Evolutionary conservation across 1,139 yeast genomes (phyloP).

Genomic region (Saccharomyces hybrid): DNA sequence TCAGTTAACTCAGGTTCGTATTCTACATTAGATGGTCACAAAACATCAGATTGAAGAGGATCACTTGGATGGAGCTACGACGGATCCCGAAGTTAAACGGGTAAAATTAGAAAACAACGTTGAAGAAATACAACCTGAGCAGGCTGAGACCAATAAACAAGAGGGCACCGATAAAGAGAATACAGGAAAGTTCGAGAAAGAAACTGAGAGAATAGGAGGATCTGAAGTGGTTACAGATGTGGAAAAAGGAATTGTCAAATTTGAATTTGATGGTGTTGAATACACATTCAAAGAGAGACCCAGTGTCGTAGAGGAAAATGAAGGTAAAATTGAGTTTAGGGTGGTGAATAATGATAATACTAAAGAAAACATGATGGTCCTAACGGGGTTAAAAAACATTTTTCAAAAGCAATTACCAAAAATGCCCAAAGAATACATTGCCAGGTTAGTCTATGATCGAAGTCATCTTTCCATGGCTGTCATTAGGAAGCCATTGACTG

Average conservation of each 20-base stretch:
- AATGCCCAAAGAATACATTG: conserved; percentile 96
- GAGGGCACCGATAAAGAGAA: background rate
- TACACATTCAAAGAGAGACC: conserved; percentile 88
- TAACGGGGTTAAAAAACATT: conserved; percentile 90
- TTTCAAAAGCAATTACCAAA: conserved; percentile 96
- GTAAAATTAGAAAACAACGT: conserved; percentile 22
- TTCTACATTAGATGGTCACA: background rate
- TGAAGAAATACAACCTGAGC: conserved; percentile 33
- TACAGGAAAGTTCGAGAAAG: conserved; percentile 16
- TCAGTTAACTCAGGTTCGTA: background rate
- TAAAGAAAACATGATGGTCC: conserved; percentile 76
- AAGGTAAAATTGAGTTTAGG: conserved; percentile 84
- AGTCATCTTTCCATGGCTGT: conserved; percentile 95
- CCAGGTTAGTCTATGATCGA: conserved; percentile 87
- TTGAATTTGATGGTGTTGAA: conserved; percentile 66
- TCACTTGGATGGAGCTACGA: conserved; percentile 22
- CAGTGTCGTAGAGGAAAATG: conserved; percentile 86
- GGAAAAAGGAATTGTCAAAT: conserved; percentile 42
- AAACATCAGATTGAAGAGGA: background rate
- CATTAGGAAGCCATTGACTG: conserved; percentile 83
- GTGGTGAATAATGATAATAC: conserved; percentile 94
- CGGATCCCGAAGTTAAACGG: conserved; percentile 32
- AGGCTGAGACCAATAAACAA: conserved; percentile 20
- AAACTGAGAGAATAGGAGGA: conserved; percentile 17
- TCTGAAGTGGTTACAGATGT: conserved; percentile 31